Evolutionary conservation across 768 basidiomycete species (phyloP).

Genomic region (Auriscalpium vulgare): DNA sequence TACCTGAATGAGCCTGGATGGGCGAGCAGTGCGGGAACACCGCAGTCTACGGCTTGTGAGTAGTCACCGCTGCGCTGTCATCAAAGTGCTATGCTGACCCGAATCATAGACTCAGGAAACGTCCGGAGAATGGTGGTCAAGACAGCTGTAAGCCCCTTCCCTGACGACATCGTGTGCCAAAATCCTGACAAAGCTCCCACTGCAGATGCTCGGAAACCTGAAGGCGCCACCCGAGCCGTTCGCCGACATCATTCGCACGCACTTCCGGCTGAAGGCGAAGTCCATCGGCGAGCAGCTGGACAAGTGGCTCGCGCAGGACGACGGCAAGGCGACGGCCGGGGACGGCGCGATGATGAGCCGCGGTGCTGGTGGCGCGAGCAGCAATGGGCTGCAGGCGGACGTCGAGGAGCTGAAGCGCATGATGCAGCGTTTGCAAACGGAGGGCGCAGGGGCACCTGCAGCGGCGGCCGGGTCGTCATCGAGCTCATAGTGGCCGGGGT

Average conservation of each 20-base stretch:
- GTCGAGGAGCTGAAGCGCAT: conserved; percentile 62
- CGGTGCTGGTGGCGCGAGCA: conserved; percentile 34
- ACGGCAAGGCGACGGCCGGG: conserved; percentile 47
- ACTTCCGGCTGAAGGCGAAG: conserved; percentile 80
- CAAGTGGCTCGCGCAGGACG: conserved; percentile 69
- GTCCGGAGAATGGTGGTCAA: conserved; percentile 87
- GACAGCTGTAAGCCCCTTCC: conserved; percentile 55
- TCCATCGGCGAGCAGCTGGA: conserved; percentile 68
- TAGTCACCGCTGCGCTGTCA: not conserved
- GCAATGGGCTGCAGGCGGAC: conserved; percentile 60
- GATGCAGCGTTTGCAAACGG: conserved; percentile 32
- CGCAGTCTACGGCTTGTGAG: conserved; percentile 72
- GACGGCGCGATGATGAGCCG: conserved; percentile 45
- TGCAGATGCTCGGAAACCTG: conserved; percentile 78
- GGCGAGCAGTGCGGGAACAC: conserved; percentile 64
- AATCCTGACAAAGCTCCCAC: conserved; percentile 3
- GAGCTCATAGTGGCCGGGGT: not conserved
- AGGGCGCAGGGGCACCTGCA: not conserved
- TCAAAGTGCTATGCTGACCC: conserved; percentile 7
- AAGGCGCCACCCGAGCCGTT: conserved; percentile 81
- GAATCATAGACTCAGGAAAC: conserved; percentile 72
- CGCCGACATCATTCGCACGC: conserved; percentile 79
- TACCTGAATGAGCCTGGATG: conserved; percentile 92
- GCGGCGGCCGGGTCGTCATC: not conserved
- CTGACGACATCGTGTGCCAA: not conserved